phyloP scores from a whole-genome alignment of 768 basidiomycete genomes.

The Russula vinacea region DNA sequence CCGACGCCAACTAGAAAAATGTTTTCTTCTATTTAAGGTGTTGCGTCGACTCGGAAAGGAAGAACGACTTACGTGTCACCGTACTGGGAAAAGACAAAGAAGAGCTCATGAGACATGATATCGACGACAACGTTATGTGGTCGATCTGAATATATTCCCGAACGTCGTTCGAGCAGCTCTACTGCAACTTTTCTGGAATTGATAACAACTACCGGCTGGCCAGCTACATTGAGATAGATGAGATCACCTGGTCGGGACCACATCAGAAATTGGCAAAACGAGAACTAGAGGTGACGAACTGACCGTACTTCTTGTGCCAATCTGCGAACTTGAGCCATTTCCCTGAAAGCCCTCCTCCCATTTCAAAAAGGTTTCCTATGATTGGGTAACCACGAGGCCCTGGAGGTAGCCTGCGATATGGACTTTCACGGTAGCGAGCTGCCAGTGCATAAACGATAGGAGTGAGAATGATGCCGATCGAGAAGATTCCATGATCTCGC shows the following conservation, averaged over 20 bases:
- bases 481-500: neutral
- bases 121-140: neutral
- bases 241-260: neutral
- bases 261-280: neutral
- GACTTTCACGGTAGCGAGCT: neutral
- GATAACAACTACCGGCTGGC: neutral
- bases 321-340: constrained; percentile 3
- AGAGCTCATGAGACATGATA: neutral
- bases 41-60: no score
- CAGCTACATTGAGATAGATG: constrained; percentile 1
- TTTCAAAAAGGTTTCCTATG: constrained; percentile 1
- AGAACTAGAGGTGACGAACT: neutral
- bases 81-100: neutral
- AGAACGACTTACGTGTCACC: neutral
- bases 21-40: no score
- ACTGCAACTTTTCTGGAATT: neutral
- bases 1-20: neutral
- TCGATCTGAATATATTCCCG: neutral
- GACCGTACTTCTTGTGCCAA: neutral
- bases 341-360: neutral
- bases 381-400: constrained; percentile 5
- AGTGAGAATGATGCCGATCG: neutral
- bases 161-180: neutral
- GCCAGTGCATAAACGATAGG: neutral
- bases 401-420: neutral